phyloP scores from a whole-genome alignment of 805 yeast species.

The Ogataea thermomethanolica region DNA sequence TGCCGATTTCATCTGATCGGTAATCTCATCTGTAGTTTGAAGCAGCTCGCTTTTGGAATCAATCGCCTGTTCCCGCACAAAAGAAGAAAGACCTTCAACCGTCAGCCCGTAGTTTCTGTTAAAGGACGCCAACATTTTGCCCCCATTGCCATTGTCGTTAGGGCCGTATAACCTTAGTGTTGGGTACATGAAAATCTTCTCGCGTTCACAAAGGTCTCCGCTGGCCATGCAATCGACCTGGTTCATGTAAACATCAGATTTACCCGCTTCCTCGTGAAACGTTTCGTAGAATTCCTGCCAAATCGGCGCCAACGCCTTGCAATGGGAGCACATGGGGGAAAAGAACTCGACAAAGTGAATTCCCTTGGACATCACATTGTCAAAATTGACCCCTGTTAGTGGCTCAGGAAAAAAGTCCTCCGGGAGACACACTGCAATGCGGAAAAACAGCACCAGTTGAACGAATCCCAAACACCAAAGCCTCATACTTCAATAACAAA shows the following conservation, averaged over 20 bases:
- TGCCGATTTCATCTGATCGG: conserved; percentile 5
- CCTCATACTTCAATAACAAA: conserved; percentile 1
- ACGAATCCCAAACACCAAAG: conserved; percentile 1
- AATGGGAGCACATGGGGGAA: conserved; percentile 88
- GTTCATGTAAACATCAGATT: conserved; percentile 50
- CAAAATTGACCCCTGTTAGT: conserved; percentile 50
- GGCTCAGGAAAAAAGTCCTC: conserved; percentile 45
- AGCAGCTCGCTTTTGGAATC: conserved; percentile 42
- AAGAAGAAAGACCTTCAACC: conserved; percentile 47
- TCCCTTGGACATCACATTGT: conserved; percentile 44
- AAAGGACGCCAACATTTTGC: conserved; percentile 40
- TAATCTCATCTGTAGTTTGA: conserved; percentile 44
- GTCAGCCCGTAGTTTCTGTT: conserved; percentile 47
- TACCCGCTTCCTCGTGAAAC: conserved; percentile 46
- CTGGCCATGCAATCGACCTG: conserved; percentile 84
- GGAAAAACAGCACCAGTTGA: not conserved
- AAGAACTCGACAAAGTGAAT: conserved; percentile 80
- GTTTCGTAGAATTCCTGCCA: conserved; percentile 68
- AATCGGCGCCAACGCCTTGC: conserved; percentile 71
- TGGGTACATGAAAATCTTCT: conserved; percentile 67
- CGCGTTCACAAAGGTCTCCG: conserved; percentile 79
- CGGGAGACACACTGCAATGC: not conserved
- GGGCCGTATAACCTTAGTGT: conserved; percentile 67
- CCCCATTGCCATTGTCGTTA: conserved; percentile 35
- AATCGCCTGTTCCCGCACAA: conserved; percentile 48